These are phyloP conservation scores for Teratosphaeria pseudoeucalypti DNA, from an alignment of 2,329 filamentous ascomycete species.

Conservation along the genomic window DNA sequence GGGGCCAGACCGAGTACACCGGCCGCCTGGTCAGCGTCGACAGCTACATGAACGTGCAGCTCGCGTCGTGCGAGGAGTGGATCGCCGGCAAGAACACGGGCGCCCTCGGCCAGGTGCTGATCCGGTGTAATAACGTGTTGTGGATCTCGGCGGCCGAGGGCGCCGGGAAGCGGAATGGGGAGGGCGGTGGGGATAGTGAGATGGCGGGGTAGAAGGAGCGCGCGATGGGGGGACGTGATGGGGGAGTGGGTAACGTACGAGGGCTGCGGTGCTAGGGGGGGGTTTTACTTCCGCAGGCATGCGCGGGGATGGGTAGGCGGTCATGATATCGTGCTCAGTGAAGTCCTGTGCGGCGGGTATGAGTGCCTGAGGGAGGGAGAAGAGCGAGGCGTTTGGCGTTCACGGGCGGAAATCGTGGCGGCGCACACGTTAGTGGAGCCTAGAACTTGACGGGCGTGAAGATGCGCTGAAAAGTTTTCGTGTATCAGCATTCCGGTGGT, in stretches of 20 bases:
- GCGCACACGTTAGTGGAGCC: background rate
- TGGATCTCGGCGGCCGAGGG: slow-evolving; percentile 56
- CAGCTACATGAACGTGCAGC: slow-evolving; percentile 98
- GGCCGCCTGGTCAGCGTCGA: slow-evolving; percentile 86
- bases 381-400: background rate
- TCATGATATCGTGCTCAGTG: background rate
- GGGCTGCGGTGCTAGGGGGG: background rate
- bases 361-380: background rate
- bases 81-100: slow-evolving; percentile 80
- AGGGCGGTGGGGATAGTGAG: slow-evolving; percentile 24
- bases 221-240: background rate
- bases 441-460: background rate
- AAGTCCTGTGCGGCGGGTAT: background rate
- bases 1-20: slow-evolving; percentile 96
- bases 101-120: slow-evolving; percentile 79
- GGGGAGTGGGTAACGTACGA: background rate
- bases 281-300: background rate
- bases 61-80: slow-evolving; percentile 83
- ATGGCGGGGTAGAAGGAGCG: slow-evolving; percentile 26
- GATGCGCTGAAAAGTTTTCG: background rate
- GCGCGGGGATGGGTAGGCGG: background rate
- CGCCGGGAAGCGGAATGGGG: background rate
- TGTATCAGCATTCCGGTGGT: background rate
- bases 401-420: background rate
- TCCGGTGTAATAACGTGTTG: slow-evolving; percentile 94